Percentiles rank a stretch among this genome's conserved stretches.
Evolutionary conservation across 805 yeast species (phyloP).

Genomic region (Ogataea wickerhamii): DNA sequence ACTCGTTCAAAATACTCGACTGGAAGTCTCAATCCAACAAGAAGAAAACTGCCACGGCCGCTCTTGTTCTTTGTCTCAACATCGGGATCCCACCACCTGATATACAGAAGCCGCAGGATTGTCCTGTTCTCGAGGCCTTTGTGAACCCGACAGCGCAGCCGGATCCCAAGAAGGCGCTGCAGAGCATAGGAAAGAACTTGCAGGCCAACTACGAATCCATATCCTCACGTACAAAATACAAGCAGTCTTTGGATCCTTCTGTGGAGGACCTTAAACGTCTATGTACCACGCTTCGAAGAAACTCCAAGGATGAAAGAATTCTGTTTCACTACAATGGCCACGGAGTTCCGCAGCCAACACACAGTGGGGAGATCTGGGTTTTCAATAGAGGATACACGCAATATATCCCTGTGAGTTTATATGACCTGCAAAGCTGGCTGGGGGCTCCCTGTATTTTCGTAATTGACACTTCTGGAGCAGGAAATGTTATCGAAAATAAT

Average conservation of each 20-base stretch:
- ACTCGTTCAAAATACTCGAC: constrained; percentile 70
- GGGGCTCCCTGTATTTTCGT: constrained; percentile 97
- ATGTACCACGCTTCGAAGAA: constrained; percentile 82
- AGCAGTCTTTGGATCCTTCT: constrained; percentile 88
- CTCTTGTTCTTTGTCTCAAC: constrained; percentile 83
- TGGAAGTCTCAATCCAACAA: constrained; percentile 92
- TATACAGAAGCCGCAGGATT: constrained; percentile 85
- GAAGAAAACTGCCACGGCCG: constrained; percentile 91
- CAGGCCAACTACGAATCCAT: constrained; percentile 88
- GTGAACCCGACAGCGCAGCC: constrained; percentile 78
- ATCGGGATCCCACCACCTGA: constrained; percentile 98
- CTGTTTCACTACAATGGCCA: constrained; percentile 96
- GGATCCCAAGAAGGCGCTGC: constrained; percentile 88
- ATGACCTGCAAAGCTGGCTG: constrained; percentile 93
- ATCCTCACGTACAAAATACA: constrained; percentile 82
- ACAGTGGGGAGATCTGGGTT: constrained; percentile 97
- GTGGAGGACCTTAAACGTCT: constrained; percentile 93
- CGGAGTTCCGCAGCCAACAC: constrained; percentile 97
- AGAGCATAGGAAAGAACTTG: constrained; percentile 81
- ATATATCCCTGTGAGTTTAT: constrained; percentile 93
- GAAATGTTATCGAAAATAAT: constrained; percentile 86
- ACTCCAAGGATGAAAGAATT: constrained; percentile 90
- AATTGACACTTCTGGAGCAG: constrained; percentile 92
- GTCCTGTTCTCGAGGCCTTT: constrained; percentile 91
- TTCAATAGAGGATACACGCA: constrained; percentile 96